Conservation (phyloP, 257 asterid species). For the Salvia splendens region DNA sequence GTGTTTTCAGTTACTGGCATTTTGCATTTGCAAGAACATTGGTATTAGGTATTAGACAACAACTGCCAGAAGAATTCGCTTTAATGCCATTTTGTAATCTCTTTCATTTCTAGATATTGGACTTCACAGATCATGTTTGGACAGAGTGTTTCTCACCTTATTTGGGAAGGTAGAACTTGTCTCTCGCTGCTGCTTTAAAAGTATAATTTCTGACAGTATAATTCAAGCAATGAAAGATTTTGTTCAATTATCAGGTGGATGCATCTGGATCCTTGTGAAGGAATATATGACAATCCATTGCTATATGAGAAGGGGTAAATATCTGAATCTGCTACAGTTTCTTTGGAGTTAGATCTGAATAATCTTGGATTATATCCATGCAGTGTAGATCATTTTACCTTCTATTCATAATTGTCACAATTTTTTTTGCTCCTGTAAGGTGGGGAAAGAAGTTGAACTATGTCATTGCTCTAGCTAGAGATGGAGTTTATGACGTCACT, state of each 20-base stretch:
- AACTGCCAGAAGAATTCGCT: conserved; percentile 1
- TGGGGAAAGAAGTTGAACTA: conserved; percentile 84
- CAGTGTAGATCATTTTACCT: conserved; percentile 20
- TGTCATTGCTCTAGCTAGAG: conserved; percentile 68
- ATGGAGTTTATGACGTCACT: conserved; percentile 93
- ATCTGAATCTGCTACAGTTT: conserved; percentile 27
- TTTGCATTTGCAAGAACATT: neutral
- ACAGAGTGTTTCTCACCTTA: conserved; percentile 87
- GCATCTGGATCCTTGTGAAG: conserved; percentile 99
- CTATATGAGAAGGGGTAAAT: conserved; percentile 93
- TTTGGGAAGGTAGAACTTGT: conserved; percentile 65
- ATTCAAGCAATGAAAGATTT: conserved; percentile 25
- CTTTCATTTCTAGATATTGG: conserved; percentile 59
- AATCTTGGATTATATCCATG: conserved; percentile 22
- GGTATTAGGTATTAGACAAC: neutral
- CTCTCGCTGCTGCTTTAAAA: conserved; percentile 28
- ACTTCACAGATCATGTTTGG: conserved; percentile 97
- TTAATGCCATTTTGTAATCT: conserved; percentile 11
- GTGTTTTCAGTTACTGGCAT: neutral
- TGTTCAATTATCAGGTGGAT: conserved; percentile 78
- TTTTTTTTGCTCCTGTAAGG: conserved; percentile 48
- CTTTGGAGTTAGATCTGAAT: conserved; percentile 26
- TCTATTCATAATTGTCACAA: conserved; percentile 18
- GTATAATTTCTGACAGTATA: conserved; percentile 13
- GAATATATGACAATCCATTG: conserved; percentile 85